Evolutionary conservation across 306 rosid species (phyloP).

Genomic region (Sicyos edulis): DNA sequence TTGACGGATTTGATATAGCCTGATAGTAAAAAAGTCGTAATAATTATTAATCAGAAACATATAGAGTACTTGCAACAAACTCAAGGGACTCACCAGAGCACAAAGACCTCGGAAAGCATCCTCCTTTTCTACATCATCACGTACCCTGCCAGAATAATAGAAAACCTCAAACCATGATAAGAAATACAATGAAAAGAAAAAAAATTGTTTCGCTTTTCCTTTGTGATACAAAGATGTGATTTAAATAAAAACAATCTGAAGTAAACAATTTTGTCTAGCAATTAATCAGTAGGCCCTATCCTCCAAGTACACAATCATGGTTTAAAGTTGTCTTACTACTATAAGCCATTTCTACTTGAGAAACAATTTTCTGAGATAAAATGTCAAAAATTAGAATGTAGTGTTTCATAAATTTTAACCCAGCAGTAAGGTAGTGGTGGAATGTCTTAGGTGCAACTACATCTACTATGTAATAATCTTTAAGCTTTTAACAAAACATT

Average conservation of each 20-base stretch:
- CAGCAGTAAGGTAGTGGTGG: background rate
- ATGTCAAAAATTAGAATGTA: background rate
- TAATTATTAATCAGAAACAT: background rate
- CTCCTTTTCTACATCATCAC: conserved; percentile 94
- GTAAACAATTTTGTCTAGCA: background rate
- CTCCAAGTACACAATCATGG: background rate
- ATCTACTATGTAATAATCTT: background rate
- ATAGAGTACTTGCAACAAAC: conserved; percentile 3
- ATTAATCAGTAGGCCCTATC: background rate
- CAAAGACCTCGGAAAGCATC: conserved; percentile 98
- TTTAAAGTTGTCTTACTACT: background rate
- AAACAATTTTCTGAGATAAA: background rate
- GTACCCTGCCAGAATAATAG: conserved; percentile 60
- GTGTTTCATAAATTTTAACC: background rate
- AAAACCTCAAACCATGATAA: conserved; percentile 22
- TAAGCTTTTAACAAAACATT: background rate
- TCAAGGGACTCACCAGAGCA: conserved; percentile 61
- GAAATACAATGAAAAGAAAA: background rate
- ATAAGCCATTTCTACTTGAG: background rate
- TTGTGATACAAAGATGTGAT: conserved; percentile 1
- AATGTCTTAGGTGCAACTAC: background rate
- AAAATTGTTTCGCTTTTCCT: background rate
- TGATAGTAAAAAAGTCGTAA: conserved; percentile 33
- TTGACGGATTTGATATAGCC: conserved; percentile 91
- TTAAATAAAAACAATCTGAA: background rate